A percentile compares a stretch with the other conserved stretches of the same genome.
Conservation (phyloP, 176 grass and related monocot genomes). For the Chloris gayana region DNA sequence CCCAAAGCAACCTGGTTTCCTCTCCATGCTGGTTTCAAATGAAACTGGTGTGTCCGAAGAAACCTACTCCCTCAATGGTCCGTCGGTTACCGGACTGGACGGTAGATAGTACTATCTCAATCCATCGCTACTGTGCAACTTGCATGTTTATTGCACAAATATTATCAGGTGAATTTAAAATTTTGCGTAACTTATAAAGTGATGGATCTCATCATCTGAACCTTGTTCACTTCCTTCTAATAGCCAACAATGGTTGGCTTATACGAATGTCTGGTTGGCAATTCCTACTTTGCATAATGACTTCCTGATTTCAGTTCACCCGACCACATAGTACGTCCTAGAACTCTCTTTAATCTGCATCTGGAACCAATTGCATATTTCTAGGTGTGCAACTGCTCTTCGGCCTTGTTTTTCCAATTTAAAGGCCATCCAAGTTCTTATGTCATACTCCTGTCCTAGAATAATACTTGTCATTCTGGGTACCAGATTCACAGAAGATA, state of each 20-base stretch:
- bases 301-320: not conserved
- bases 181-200: not conserved
- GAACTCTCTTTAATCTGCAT: not conserved
- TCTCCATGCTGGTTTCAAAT: slow-evolving; percentile 28
- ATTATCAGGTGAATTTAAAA: not conserved
- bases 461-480: too few relatives aligned
- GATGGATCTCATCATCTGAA: not conserved
- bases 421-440: too few relatives aligned
- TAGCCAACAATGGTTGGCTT: not conserved
- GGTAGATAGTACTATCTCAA: slow-evolving; percentile 34
- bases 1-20: slow-evolving; percentile 58
- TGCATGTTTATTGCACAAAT: not conserved
- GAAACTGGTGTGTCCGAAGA: slow-evolving; percentile 17
- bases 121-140: not conserved
- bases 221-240: not conserved
- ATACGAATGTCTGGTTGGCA: not conserved
- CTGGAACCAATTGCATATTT: not conserved
- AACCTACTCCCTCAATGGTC: slow-evolving; percentile 38
- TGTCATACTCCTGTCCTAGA: too few relatives aligned
- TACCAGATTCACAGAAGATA: too few relatives aligned
- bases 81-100: slow-evolving; percentile 39
- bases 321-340: not conserved
- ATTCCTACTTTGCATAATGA: not conserved
- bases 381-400: not conserved
- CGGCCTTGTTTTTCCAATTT: too few relatives aligned